Evolutionary conservation across 768 basidiomycete genomes (phyloP), one percentile per base, ranked within the genome.

Genomic region (Floccularia luteovirens): DNA sequence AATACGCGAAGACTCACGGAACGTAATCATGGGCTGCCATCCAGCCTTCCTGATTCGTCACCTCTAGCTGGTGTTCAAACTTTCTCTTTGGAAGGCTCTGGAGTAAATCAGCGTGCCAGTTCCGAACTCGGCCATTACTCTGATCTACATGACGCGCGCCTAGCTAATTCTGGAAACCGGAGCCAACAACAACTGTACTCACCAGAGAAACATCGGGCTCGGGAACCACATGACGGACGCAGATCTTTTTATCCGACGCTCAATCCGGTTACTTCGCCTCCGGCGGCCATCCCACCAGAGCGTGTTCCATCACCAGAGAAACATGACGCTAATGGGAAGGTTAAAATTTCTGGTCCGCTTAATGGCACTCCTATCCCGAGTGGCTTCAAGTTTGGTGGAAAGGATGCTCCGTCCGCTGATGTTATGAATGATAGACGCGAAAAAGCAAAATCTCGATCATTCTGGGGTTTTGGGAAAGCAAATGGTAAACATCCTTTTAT

Each of bases 391-490:
- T 97, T 93, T 54, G 90, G 86, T 8, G 67, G 74, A 34, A 91
- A 90, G 60, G 87, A 84, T 38, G 46, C 58, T 2, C 58, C 72
- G 33, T 55, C 70, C 12, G 55, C 63, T 14, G 69, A 72, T 28
- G 49, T 64, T 25, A 55, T 59, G 35, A 79, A 55, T 43, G 90
- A 93, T 44, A 73, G 93, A 57, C 75, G 90, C 42, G 85, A 90
- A 55, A 97, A 93, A 65, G 84, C 87, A 16, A 93, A 93, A 64
- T 91, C 89, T 43, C 77, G 89, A 35, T 81, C 81, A 5, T 96
- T 98, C 67, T 96, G 92, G 90, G 82, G 80, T 54, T 96, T 94
- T 56, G 85, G 88, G 20, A 74, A 77, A 54, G 74, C 73, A 20
- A 69, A 71, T 45, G 72, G 76, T 72, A 58, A 48, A 51, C 10